Evolutionary conservation across 2,329 filamentous ascomycete genomes (phyloP), one percentile per base, ranked within the genome.

Genomic region (Cladosporium halotolerans): DNA sequence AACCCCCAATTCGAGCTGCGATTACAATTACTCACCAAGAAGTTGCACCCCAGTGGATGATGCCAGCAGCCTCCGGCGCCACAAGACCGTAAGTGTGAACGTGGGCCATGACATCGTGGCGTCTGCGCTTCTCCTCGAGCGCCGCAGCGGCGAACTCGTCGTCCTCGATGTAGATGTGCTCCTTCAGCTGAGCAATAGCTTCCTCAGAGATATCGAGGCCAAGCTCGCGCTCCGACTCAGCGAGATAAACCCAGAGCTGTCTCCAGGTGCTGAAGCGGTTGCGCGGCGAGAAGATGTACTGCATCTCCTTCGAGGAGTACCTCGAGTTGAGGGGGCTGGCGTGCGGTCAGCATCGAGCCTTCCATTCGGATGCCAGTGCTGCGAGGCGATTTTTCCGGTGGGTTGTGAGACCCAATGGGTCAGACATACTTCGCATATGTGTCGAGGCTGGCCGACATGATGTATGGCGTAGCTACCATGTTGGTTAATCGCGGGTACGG

Each of bases 221-320:
- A 2, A 95, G 79, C 70, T 91, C 86, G 69, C 84, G 84, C 76
- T 96, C 86, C 9, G 80, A 78, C 76, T 95, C 85, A 19, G 90
- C 90, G 9, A 96, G 85, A 72, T 79, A 84, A 42, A 92, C 75
- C 91, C 91, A 96, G 14, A 96, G 81, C 68, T 88, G 79, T 59
- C 90, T 83, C 89, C 89, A 95, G 52, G 83, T 89, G 40, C 82
- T 84, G 69, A 84, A 83, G 31, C 89, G 80, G 51, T 82, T 85
- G 41, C 89, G 82, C 55, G 85, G 82, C 62, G 84, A 85, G 77
- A 96, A 96, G 57, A 96, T 81, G 59, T 80, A 78, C 63, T 84
- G 80, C 86, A 93, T 91, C 72, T 87, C 86, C 61, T 70, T 67
- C 61, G 76, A 86, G 72, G 83, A 84, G 76, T 93, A 93, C 63